Conservation (phyloP, 2,329 filamentous ascomycete genomes). For the Botrytis pseudocinerea region DNA sequence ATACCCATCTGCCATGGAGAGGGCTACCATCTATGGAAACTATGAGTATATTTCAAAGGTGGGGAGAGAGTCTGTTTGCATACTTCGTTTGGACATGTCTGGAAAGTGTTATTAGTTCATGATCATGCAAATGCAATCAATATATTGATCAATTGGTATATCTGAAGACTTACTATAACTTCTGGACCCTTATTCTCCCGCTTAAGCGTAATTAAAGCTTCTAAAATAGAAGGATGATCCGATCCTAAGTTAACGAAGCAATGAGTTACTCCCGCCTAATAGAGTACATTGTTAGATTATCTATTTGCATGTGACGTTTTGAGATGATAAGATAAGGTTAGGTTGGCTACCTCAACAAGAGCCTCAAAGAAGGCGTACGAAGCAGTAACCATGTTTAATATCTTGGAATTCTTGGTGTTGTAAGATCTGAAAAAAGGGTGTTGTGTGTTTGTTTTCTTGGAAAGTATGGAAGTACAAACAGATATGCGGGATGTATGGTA, state of each 20-base stretch:
- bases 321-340: background rate
- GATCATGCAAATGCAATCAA: background rate
- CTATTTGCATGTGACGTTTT: background rate
- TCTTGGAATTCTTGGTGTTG: background rate
- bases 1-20: constrained; percentile 76
- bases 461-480: background rate
- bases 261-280: constrained; percentile 50
- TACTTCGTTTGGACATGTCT: constrained; percentile 67
- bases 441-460: constrained; percentile 3
- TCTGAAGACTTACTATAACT: constrained; percentile 48
- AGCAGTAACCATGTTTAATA: constrained; percentile 26
- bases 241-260: constrained; percentile 62
- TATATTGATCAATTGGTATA: background rate
- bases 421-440: background rate
- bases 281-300: background rate
- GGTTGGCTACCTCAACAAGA: constrained; percentile 55
- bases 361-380: constrained; percentile 71
- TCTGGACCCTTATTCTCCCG: constrained; percentile 62
- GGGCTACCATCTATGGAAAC: constrained; percentile 62
- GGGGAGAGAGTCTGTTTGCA: constrained; percentile 22
- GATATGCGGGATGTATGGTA: constrained; percentile 3
- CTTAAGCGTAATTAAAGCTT: constrained; percentile 72
- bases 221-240: constrained; percentile 68
- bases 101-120: constrained; percentile 6
- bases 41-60: constrained; percentile 23